Evolutionary conservation across 108 stramenopile species (phyloP).

Genomic region (Ochromonas danica): DNA sequence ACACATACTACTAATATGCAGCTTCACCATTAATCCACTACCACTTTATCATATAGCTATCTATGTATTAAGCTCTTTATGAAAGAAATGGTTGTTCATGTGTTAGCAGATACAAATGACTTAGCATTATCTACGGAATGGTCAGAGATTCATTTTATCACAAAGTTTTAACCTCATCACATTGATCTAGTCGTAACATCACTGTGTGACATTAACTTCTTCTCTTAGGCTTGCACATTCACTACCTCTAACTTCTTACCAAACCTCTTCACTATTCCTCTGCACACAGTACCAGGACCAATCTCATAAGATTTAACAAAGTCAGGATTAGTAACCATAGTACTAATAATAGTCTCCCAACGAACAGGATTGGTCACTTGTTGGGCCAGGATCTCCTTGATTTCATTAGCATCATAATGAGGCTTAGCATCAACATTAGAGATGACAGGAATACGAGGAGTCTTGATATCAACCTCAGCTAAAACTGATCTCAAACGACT

Average conservation of each 20-base stretch:
- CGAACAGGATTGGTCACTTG: conserved; percentile 93
- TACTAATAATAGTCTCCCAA: conserved; percentile 86
- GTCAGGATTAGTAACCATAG: conserved; percentile 67
- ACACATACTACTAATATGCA: too few species aligned
- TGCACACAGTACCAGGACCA: conserved; percentile 72
- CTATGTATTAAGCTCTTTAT: too few species aligned
- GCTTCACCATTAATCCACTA: too few species aligned
- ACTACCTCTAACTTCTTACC: conserved; percentile 78
- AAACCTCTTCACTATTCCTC: conserved; percentile 91
- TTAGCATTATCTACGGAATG: too few species aligned
- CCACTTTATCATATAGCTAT: too few species aligned
- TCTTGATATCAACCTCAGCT: conserved; percentile 76
- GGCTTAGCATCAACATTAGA: conserved; percentile 95
- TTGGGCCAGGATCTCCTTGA: conserved; percentile 86
- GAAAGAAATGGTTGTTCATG: too few species aligned
- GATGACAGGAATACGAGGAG: conserved; percentile 91
- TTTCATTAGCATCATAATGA: conserved; percentile 82
- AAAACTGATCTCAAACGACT: conserved; percentile 75
- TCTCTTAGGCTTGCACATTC: conserved; percentile 86
- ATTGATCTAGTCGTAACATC: too few species aligned
- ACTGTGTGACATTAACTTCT: too few species aligned
- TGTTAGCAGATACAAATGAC: too few species aligned
- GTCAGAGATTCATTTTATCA: too few species aligned
- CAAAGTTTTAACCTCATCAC: too few species aligned
- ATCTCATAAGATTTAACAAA: conserved; percentile 65